Percentiles rank a stretch among this genome's conserved stretches.
Evolutionary conservation across 805 yeast genomes (phyloP).

Genomic region (Blastobotrys terrestris): DNA sequence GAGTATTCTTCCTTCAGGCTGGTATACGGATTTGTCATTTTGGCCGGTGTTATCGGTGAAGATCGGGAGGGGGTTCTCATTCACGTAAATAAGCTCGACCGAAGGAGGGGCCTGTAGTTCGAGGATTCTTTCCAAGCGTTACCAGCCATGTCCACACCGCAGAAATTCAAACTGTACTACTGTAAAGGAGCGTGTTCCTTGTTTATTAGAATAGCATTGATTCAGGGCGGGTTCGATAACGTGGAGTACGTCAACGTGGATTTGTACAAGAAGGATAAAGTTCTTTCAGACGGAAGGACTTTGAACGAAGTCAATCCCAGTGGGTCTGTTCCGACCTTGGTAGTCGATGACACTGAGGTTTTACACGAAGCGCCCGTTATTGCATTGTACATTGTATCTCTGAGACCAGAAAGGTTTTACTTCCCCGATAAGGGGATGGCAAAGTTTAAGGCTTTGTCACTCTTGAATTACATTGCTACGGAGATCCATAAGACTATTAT

Average conservation of each 20-base stretch:
- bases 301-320: constrained; percentile 9
- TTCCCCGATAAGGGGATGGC: neutral
- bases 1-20: neutral
- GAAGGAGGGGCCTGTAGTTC: neutral
- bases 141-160: neutral
- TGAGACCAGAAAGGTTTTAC: constrained; percentile 6
- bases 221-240: neutral
- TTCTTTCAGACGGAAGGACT: neutral
- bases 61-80: neutral
- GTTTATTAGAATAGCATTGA: neutral
- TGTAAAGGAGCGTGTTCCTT: neutral
- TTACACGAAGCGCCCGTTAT: constrained; percentile 11
- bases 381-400: constrained; percentile 6
- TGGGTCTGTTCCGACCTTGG: constrained; percentile 15
- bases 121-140: neutral
- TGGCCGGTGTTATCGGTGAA: neutral
- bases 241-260: neutral
- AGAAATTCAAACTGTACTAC: neutral
- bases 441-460: neutral
- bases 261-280: constrained; percentile 1
- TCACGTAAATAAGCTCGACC: too few relatives aligned
- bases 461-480: neutral
- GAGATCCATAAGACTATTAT: neutral
- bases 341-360: constrained; percentile 9
- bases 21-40: neutral